These are phyloP conservation scores for Peziza echinospora DNA, from an alignment of 495 filamentous ascomycete genomes.

Conservation along the genomic window DNA sequence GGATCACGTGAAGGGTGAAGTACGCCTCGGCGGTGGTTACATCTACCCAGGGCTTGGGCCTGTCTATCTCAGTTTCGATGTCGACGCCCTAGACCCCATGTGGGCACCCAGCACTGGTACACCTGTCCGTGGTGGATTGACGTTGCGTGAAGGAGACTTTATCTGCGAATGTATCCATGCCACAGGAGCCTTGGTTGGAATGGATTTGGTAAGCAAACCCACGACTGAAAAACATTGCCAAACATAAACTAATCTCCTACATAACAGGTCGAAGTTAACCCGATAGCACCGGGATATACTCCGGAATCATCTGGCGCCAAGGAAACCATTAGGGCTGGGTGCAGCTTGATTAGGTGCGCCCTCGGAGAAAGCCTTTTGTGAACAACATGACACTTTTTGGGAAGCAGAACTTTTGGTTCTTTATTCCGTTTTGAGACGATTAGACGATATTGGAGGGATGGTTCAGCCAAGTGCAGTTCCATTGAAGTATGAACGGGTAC, in stretches of 20 bases:
- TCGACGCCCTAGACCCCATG: slow-evolving; percentile 90
- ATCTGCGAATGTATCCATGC: slow-evolving; percentile 93
- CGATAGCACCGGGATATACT: slow-evolving; percentile 36
- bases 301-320: slow-evolving; percentile 39
- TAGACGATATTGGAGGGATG: too few species aligned
- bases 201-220: slow-evolving; percentile 48
- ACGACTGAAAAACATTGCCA: not conserved
- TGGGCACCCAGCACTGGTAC: slow-evolving; percentile 85
- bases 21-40: not conserved
- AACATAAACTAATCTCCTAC: slow-evolving; percentile 10
- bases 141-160: slow-evolving; percentile 86
- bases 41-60: slow-evolving; percentile 47
- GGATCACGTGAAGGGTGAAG: slow-evolving; percentile 7
- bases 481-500: not conserved
- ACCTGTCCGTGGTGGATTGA: slow-evolving; percentile 84
- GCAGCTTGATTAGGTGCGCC: slow-evolving; percentile 75
- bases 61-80: slow-evolving; percentile 92
- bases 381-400: too few species aligned
- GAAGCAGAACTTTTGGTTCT: too few species aligned
- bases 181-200: slow-evolving; percentile 72
- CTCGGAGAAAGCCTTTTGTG: slow-evolving; percentile 75
- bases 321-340: slow-evolving; percentile 78
- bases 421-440: too few species aligned
- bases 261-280: slow-evolving; percentile 97
- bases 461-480: not conserved